Evolutionary conservation across 2,329 filamentous ascomycete species (phyloP), one percentile per base, ranked within the genome.

Genomic region (Purpureocillium lavendulum): DNA sequence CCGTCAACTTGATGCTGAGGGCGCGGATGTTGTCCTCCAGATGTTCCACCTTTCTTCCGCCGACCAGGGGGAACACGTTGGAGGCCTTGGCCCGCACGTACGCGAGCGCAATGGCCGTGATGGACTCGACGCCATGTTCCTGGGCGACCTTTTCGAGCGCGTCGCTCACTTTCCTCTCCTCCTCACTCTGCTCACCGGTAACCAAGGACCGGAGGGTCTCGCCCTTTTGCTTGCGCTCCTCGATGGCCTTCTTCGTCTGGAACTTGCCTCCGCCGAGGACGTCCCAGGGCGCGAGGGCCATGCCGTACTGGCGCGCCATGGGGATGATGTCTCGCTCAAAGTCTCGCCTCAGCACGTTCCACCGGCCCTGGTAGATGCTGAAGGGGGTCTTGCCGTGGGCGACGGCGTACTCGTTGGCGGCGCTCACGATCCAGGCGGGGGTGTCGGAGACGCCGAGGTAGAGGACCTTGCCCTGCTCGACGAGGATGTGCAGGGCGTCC

Each of bases 21-120:
- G 81, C 80, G 50, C 81, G 73, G 47, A 87, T 82, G 51, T 87
- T 87, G 41, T 69, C 70, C 53, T 80, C 73, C 30, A 89, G 62
- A 54, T 88, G 82, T 36, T 81, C 75, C 8, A 84, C 58, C 49
- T 80, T 87, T 9, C 82, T 71, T 0, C 80, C 80, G 10, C 84
- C 83, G 6, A 87, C 67, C 30, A 88, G 77, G 1, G 84, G 84
- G 53, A 85, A 86, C 11, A 87, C 79, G 50, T 85, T 77, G 0
- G 81, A 75, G 1, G 79, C 66, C 62, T 87, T 87, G 47, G 77
- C 71, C 69, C 84, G 73, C 12, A 87, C 77, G 52, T 88, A 88
- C 2, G 84, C 83, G 16, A 88, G 60, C 8, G 84, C 83, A 41
- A 73, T 56, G 44, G 65, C 67, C 13, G 67, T 70, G 46, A 71